Percentiles rank a stretch among this genome's conserved stretches.
Conservation (phyloP, 345 rosid genomes). For the Ceriops tagal region DNA sequence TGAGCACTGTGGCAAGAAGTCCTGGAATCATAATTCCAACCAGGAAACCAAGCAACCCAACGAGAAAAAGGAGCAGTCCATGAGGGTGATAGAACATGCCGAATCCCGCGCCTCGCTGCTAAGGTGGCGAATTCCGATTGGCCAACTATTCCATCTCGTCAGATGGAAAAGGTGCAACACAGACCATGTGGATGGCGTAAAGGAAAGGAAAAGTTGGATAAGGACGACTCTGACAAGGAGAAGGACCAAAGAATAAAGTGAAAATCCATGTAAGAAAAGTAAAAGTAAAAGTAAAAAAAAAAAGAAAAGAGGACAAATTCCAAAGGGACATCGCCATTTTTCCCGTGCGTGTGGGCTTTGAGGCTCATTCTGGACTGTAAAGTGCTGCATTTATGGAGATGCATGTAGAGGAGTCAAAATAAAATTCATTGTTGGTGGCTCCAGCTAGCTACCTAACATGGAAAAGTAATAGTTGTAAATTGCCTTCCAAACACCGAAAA, state of each 20-base stretch:
- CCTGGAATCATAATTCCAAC: constrained; percentile 27
- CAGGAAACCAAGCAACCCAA: constrained; percentile 16
- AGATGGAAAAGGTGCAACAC: constrained; percentile 62
- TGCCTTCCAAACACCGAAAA: no score
- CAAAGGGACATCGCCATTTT: constrained; percentile 8
- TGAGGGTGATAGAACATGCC: constrained; percentile 64
- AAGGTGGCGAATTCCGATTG: constrained; percentile 88
- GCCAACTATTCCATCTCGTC: constrained; percentile 73
- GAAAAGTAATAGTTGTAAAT: no score
- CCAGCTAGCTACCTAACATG: no score
- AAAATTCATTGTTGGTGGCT: no score
- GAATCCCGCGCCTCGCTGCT: constrained; percentile 50
- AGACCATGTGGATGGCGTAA: constrained; percentile 53
- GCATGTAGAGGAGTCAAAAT: constrained; percentile 20
- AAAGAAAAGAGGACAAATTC: not conserved
- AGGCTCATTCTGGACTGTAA: constrained; percentile 31
- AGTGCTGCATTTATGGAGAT: constrained; percentile 36
- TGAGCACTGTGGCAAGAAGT: constrained; percentile 40
- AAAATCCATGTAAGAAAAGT: not conserved
- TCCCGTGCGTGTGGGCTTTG: constrained; percentile 28
- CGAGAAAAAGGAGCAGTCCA: constrained; percentile 14
- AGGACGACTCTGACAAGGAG: constrained; percentile 67
- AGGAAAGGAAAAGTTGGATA: constrained; percentile 85
- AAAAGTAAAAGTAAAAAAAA: no score
- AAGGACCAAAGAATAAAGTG: constrained; percentile 44